phyloP scores from a whole-genome alignment of 139 green algal genomes.

The Volvox africanus region DNA sequence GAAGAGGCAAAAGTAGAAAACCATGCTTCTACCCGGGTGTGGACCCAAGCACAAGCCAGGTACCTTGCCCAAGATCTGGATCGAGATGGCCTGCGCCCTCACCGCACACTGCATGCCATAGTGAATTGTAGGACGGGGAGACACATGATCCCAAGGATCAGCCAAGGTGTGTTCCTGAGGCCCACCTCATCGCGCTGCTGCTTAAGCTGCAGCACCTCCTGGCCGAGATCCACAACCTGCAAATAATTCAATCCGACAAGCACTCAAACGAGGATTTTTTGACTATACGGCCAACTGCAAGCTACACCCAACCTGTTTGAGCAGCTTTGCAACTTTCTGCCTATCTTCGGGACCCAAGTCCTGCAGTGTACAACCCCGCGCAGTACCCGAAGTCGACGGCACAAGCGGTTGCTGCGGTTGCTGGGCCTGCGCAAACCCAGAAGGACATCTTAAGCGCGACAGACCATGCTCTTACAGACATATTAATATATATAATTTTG shows the following conservation, averaged over 20 bases:
- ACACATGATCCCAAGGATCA: no score
- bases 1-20: no score
- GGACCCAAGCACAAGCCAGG: no score
- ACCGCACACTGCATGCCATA: no score
- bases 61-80: no score
- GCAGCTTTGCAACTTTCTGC: conserved; percentile 66
- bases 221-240: conserved; percentile 67
- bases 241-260: not conserved
- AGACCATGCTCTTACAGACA: no score
- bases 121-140: no score
- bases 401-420: not conserved
- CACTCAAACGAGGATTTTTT: not conserved
- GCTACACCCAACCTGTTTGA: conserved; percentile 61
- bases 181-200: conserved; percentile 37
- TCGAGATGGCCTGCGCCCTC: no score
- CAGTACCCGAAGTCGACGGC: not conserved
- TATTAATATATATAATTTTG: no score
- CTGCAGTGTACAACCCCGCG: conserved; percentile 56
- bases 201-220: conserved; percentile 53
- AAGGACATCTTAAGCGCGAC: no score
- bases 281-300: no score
- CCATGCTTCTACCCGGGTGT: no score
- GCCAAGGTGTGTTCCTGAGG: not conserved
- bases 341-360: conserved; percentile 69
- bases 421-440: not conserved